Evolutionary conservation across 2,329 filamentous ascomycete genomes (phyloP).

Genomic region (Venturia nashicola): DNA sequence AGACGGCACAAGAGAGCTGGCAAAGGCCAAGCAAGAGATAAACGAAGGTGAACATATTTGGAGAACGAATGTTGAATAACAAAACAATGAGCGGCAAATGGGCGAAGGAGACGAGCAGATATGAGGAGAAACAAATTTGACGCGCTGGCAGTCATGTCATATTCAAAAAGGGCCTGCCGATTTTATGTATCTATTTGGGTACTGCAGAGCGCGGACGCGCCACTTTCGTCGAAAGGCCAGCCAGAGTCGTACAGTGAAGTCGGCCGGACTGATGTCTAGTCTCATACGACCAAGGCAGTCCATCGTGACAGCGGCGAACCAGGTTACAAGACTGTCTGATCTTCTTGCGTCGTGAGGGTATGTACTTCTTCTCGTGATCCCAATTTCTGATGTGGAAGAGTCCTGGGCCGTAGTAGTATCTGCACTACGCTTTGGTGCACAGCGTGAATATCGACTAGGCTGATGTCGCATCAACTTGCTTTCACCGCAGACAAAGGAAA

Average conservation of each 20-base stretch:
- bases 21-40: background rate
- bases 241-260: background rate
- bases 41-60: background rate
- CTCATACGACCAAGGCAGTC: background rate
- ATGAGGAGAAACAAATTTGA: background rate
- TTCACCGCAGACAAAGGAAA: background rate
- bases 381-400: background rate
- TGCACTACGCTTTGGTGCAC: background rate
- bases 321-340: background rate
- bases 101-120: background rate
- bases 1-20: slow-evolving; percentile 15
- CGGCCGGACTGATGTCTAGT: background rate
- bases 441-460: background rate
- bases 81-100: no score
- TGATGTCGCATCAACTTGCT: background rate
- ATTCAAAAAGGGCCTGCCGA: background rate
- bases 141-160: background rate
- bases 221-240: background rate
- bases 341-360: background rate
- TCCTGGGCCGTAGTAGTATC: background rate
- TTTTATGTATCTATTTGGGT: background rate
- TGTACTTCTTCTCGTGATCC: background rate
- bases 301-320: background rate
- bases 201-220: background rate
- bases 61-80: background rate